Evolutionary conservation across 257 asterid genomes (phyloP), one percentile per base, ranked within the genome.

Genomic region (Ehretia macrophylla): DNA sequence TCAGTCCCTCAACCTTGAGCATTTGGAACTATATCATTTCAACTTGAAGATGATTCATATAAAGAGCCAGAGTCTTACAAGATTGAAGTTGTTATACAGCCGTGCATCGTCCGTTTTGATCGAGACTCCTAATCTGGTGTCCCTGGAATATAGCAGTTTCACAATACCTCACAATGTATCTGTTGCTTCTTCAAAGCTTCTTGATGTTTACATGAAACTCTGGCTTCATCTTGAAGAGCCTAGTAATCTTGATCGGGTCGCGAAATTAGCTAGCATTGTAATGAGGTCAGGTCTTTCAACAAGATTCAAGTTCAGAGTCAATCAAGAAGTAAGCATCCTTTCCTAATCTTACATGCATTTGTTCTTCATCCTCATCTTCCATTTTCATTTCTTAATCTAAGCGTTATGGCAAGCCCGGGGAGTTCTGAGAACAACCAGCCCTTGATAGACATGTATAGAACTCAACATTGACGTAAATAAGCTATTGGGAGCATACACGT

Each of bases 1-100:
- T 51, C 52, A 62, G 17, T 21, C 54, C 8, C 51, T 22, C 11
- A 17, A 57, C 49, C 59, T 62, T 62, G 67, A 62, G n/a, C 17
- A 37, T 12, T 38, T 62, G 59, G 67, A 51, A 11, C 5, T 62
- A 1, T 49, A 14, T 14, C 13, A 40, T 0, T 51, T 18, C 11
- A 8, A 4, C 8, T 51, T 19, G 11, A 37, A 12, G 16, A n/a
- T 19, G 0, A 19, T 62, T 13, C 23, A 14, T 9, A 38, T 62
- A 19, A 51, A 57, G 42, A 62, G 67, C 23, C 59, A 62, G 18
- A 51, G 35, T 23, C 67, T 62, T 20, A 38, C 50, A 58, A 62
- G 40, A 18, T 21, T 62, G 59, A 37, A 16, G 42, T 52, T 63
- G 17, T 37, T 58, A 44, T 11, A 52, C 19, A 37, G 60, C 11